Evolutionary conservation across 495 filamentous ascomycete species (phyloP).

Genomic region (Penicillium ucsense): DNA sequence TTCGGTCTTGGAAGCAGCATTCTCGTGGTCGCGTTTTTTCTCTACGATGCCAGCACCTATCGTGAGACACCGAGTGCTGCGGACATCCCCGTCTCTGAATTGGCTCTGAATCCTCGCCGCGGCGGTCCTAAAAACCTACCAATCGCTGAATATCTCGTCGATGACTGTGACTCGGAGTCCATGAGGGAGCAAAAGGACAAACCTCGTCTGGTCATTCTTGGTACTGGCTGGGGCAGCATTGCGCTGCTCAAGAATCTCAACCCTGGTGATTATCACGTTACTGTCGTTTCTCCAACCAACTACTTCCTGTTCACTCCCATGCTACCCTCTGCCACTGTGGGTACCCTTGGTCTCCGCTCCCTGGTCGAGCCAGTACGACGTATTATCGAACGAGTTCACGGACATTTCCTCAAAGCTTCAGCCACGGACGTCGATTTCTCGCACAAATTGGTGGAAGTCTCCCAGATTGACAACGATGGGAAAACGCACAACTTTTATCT

Average conservation of each 20-base stretch:
- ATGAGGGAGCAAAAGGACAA: constrained; percentile 67
- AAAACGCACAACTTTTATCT: constrained; percentile 76
- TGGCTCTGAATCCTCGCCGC: constrained; percentile 68
- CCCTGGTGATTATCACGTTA: constrained; percentile 86
- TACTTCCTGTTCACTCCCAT: constrained; percentile 98
- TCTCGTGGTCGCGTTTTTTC: constrained; percentile 70
- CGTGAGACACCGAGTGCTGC: constrained; percentile 49
- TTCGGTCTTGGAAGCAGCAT: constrained; percentile 44
- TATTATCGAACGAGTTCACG: constrained; percentile 64
- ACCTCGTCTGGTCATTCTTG: constrained; percentile 83
- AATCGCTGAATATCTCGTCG: constrained; percentile 74
- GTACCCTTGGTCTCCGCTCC: constrained; percentile 82
- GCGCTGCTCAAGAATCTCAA: constrained; percentile 84
- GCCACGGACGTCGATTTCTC: constrained; percentile 89
- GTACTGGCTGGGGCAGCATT: constrained; percentile 92
- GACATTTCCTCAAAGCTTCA: constrained; percentile 80
- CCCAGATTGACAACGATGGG: constrained; percentile 61
- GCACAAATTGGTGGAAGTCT: constrained; percentile 78
- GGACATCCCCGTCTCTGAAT: constrained; percentile 73
- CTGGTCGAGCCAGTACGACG: constrained; percentile 87
- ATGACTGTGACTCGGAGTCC: constrained; percentile 70
- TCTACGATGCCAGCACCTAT: constrained; percentile 93
- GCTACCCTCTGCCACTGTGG: constrained; percentile 92
- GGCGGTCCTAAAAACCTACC: constrained; percentile 96
- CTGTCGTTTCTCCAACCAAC: constrained; percentile 85